These are phyloP conservation scores for Gloeostereum incarnatum DNA, from an alignment of 768 basidiomycete genomes.

Conservation along the genomic window DNA sequence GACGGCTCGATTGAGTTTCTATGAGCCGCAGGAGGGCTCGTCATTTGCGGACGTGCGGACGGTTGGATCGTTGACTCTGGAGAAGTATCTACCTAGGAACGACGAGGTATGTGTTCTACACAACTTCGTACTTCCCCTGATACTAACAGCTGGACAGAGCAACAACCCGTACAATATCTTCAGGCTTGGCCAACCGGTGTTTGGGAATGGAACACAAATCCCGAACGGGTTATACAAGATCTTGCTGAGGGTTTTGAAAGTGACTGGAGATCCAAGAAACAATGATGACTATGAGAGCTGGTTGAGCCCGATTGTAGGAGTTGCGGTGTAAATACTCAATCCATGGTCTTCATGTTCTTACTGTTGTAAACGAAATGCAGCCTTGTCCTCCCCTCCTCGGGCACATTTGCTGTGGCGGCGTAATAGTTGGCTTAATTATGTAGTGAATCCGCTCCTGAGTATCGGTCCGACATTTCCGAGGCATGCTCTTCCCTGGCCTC, in stretches of 20 bases:
- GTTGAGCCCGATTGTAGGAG: conserved; percentile 29
- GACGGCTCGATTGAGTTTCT: conserved; percentile 29
- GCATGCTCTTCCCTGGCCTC: too few relatives aligned
- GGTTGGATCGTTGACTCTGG: conserved; percentile 6
- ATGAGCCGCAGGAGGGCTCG: conserved; percentile 20
- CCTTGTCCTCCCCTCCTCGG: too few relatives aligned
- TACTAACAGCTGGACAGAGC: conserved; percentile 9
- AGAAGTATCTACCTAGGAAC: conserved; percentile 5
- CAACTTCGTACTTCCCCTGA: conserved; percentile 6
- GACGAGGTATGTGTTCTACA: too few relatives aligned
- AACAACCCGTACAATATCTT: conserved; percentile 19
- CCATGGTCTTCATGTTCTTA: too few relatives aligned
- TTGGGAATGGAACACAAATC: conserved; percentile 34
- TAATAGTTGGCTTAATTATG: too few relatives aligned
- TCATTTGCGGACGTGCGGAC: conserved; percentile 22
- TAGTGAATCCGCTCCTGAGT: too few relatives aligned
- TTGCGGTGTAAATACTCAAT: too few relatives aligned
- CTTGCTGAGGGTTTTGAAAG: conserved; percentile 28
- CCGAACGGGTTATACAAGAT: conserved; percentile 31
- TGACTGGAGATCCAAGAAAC: conserved; percentile 30
- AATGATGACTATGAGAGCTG: conserved; percentile 37
- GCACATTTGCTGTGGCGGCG: too few relatives aligned
- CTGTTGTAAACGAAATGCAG: too few relatives aligned
- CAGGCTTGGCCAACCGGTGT: conserved; percentile 20
- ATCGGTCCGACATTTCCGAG: too few relatives aligned